phyloP scores from a whole-genome alignment of 352 stramenopile genomes.

The Globisporangium paroecandrum region DNA sequence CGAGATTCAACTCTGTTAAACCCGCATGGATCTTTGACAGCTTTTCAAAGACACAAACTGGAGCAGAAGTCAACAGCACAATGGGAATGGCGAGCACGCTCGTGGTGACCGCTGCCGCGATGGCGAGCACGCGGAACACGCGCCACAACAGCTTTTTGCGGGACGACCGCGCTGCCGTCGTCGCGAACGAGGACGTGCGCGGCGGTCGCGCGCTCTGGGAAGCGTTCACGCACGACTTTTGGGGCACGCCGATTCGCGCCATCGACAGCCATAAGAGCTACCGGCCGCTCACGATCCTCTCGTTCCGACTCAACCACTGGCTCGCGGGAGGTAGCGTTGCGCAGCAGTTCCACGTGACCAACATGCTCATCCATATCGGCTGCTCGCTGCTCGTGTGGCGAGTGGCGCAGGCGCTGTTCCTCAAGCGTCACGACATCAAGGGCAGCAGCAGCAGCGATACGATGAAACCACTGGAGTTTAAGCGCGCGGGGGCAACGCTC shows the following conservation, averaged over 20 bases:
- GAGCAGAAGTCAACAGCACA: background rate
- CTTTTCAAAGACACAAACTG: background rate
- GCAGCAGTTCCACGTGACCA: conserved; percentile 55
- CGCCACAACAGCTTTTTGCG: conserved; percentile 71
- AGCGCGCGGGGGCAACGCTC: conserved; percentile 17
- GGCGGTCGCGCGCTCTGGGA: conserved; percentile 24
- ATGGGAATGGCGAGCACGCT: background rate
- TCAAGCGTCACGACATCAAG: background rate
- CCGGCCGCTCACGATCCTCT: conserved; percentile 66
- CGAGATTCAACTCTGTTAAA: background rate
- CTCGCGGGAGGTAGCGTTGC: conserved; percentile 27
- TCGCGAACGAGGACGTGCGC: conserved; percentile 49
- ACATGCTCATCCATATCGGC: conserved; percentile 58
- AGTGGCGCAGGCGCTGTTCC: conserved; percentile 36
- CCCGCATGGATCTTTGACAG: background rate
- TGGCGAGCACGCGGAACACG: conserved; percentile 44
- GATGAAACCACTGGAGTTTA: background rate
- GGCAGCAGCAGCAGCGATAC: conserved; percentile 1
- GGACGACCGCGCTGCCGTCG: conserved; percentile 80
- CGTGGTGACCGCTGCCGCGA: conserved; percentile 26
- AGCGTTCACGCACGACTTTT: conserved; percentile 76
- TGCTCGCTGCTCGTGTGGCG: conserved; percentile 59
- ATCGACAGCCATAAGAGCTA: conserved; percentile 81
- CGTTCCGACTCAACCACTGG: conserved; percentile 53
- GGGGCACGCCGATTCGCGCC: conserved; percentile 58